phyloP scores from a whole-genome alignment of 768 basidiomycete genomes.

The Lactifluus volemus region DNA sequence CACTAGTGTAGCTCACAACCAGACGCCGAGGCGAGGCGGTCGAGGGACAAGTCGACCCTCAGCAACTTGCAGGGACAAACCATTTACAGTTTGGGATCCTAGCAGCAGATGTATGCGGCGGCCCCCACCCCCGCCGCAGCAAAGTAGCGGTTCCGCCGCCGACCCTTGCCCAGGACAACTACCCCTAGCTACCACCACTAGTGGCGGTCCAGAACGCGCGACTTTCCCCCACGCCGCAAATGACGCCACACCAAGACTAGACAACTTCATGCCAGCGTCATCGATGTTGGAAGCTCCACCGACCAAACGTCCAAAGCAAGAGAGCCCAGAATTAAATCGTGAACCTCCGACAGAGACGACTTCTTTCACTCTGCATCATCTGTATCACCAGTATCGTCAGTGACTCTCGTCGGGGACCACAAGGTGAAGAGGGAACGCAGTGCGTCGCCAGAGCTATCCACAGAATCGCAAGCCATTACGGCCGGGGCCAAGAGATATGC shows the following conservation, averaged over 20 bases:
- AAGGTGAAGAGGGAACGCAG: constrained; percentile 14
- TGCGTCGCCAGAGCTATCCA: constrained; percentile 7
- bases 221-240: not conserved
- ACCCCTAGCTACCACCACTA: not conserved
- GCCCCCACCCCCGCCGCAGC: not conserved
- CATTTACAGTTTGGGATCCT: not conserved
- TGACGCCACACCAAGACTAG: not conserved
- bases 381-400: not conserved
- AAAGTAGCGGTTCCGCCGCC: not conserved
- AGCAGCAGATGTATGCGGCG: not conserved
- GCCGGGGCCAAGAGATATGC: constrained; percentile 15
- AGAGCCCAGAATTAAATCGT: not conserved
- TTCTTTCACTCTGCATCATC: not conserved
- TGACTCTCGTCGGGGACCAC: constrained; percentile 5
- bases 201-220: not conserved
- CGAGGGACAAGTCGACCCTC: not conserved
- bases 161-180: not conserved
- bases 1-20: not conserved
- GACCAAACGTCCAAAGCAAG: constrained; percentile 5
- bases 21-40: not conserved
- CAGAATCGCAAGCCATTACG: not conserved
- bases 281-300: not conserved
- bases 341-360: not conserved
- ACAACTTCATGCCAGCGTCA: not conserved
- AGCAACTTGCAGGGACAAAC: not conserved